phyloP scores from a whole-genome alignment of 2,329 filamentous ascomycete genomes.

The Fusarium longipes region DNA sequence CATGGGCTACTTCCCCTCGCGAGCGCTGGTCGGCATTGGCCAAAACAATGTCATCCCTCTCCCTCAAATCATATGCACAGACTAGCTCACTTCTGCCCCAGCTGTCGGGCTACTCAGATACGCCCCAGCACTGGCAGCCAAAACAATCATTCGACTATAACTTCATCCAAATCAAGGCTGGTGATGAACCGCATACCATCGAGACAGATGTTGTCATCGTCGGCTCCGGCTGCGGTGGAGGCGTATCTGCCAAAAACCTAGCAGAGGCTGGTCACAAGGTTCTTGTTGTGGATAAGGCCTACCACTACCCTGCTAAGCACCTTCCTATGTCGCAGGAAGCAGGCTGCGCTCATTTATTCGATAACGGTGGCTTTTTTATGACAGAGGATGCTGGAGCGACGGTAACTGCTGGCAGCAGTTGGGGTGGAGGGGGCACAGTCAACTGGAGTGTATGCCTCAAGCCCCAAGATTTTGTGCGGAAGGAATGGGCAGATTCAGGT shows the following conservation, averaged over 20 bases:
- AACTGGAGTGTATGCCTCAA: slow-evolving; percentile 80
- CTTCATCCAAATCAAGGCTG: slow-evolving; percentile 68
- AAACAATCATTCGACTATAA: slow-evolving; percentile 65
- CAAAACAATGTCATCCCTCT: slow-evolving; percentile 66
- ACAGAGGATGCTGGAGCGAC: slow-evolving; percentile 68
- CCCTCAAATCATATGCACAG: slow-evolving; percentile 66
- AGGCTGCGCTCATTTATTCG: slow-evolving; percentile 73
- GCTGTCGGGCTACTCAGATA: slow-evolving; percentile 68
- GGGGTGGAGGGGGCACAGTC: slow-evolving; percentile 87
- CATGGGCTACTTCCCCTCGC: slow-evolving; percentile 70
- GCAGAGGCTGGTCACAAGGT: slow-evolving; percentile 80
- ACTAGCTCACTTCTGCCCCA: slow-evolving; percentile 65
- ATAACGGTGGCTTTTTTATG: slow-evolving; percentile 69
- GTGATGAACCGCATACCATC: slow-evolving; percentile 64
- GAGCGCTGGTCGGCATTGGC: slow-evolving; percentile 65
- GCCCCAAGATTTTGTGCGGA: slow-evolving; percentile 79
- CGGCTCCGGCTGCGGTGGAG: slow-evolving; percentile 88
- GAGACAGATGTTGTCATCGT: slow-evolving; percentile 87
- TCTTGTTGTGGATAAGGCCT: slow-evolving; percentile 84
- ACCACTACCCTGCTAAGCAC: slow-evolving; percentile 77
- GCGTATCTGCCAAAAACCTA: slow-evolving; percentile 82
- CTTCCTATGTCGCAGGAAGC: slow-evolving; percentile 78
- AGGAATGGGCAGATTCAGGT: slow-evolving; percentile 80
- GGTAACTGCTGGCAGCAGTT: slow-evolving; percentile 76
- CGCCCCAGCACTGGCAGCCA: slow-evolving; percentile 62